Evolutionary conservation across 306 rosid species (phyloP), one percentile per base, ranked within the genome.

Genomic region (Dalbergia oliveri): DNA sequence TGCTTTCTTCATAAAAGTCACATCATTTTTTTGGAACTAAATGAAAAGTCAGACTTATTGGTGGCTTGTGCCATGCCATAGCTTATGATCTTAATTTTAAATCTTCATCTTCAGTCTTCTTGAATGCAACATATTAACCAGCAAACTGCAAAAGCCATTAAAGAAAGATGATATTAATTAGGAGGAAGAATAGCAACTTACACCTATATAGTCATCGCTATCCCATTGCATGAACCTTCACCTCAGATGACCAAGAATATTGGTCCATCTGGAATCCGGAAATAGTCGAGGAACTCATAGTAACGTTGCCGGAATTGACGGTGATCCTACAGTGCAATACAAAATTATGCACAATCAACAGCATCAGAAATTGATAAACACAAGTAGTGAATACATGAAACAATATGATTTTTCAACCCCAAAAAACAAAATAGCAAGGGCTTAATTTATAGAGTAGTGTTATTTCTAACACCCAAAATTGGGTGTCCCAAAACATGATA

Each of bases 241-340:
- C 99, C 99, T 26, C 99, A 85, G 11, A 94, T 91, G 60, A 69
- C 84, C 60, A 94, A 80, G 63, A 94, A 94, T 63, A 94, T 84
- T 0, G 97, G 97, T n/a, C 99, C 97, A 75, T 88, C 89, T 2
- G 99, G 90, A 43, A 82, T 76, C 50, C 97, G 86, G 80, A 93
- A 94, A 81, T 86, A 70, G 85, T 93, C 97, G 10, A 86, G 89
- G 78, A 84, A 93, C 79, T 94, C 99, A 41, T 89, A 94, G 85
- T 94, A 94, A 7, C 99, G 97, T 82, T 93, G 99, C 81, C 12
- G 49, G 81, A 94, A 94, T 59, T 72, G 87, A 16, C 92, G 86
- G 82, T 86, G 97, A 72, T 93, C 94, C 97, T 91, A 87, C 83
- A 86, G n/a, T 66, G 35, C 86, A 72, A 50, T 49, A 59, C 5